These are phyloP conservation scores for Isatis lusitanica DNA, from an alignment of 441 rosid genomes.

Conservation along the genomic window DNA sequence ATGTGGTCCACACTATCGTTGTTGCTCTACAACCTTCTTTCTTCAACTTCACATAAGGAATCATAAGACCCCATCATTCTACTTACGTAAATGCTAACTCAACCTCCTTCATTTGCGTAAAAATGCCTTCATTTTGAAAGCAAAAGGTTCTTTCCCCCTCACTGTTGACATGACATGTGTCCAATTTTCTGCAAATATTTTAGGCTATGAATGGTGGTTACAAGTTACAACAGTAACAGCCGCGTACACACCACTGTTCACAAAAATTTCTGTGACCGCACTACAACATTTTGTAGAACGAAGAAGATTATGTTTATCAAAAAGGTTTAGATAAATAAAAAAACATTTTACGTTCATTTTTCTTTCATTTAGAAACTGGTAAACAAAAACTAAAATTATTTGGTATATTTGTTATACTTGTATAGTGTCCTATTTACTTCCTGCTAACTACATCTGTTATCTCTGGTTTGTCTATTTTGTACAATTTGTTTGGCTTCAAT, in stretches of 20 bases:
- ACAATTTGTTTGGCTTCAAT: background rate
- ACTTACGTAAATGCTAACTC: constrained; percentile 3
- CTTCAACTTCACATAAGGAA: constrained; percentile 28
- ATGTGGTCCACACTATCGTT: constrained; percentile 22
- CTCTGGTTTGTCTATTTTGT: background rate
- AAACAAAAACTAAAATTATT: too few species aligned
- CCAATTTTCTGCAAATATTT: background rate
- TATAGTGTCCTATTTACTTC: background rate
- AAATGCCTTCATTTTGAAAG: background rate
- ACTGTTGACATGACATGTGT: background rate
- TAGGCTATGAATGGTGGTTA: background rate
- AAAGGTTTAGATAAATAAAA: too few species aligned
- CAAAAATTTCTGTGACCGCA: background rate
- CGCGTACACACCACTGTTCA: background rate
- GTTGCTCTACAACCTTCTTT: constrained; percentile 18
- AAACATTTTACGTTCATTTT: too few species aligned
- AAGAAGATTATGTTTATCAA: too few species aligned
- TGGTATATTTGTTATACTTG: too few species aligned
- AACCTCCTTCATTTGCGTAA: background rate
- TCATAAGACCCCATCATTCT: constrained; percentile 10
- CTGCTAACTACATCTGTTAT: background rate
- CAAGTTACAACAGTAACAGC: background rate
- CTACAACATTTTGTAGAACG: too few species aligned
- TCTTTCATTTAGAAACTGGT: too few species aligned
- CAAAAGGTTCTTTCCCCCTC: background rate